Evolutionary conservation across 257 asterid species (phyloP).

Genomic region (Fraxinus pennsylvanica): DNA sequence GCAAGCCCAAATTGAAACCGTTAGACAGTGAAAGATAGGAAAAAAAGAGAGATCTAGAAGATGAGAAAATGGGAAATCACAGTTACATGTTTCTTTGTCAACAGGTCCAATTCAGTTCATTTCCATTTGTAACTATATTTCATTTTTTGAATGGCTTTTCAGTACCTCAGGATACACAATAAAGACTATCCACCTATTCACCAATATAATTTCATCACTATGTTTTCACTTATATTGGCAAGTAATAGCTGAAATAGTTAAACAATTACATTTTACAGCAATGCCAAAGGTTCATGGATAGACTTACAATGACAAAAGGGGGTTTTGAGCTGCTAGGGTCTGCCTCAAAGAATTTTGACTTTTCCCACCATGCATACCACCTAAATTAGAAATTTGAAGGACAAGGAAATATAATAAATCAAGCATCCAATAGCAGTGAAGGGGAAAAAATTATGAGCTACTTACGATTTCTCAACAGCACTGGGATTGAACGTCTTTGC

Average conservation of each 20-base stretch:
- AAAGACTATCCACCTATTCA: not conserved
- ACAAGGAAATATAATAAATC: not conserved
- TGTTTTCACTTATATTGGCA: not conserved
- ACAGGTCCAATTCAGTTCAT: not conserved
- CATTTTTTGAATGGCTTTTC: not conserved
- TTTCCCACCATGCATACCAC: conserved; percentile 99
- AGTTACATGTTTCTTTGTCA: not conserved
- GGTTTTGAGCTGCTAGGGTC: conserved; percentile 81
- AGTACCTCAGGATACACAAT: not conserved
- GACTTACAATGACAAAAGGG: conserved; percentile 83
- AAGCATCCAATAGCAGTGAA: not conserved
- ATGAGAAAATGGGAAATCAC: no score
- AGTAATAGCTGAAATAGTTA: not conserved
- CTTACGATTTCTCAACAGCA: conserved; percentile 86
- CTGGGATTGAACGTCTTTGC: conserved; percentile 78
- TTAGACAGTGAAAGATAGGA: no score
- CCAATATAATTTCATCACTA: not conserved
- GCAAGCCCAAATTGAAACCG: no score
- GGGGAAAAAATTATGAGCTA: conserved; percentile 1
- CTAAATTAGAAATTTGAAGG: conserved; percentile 36
- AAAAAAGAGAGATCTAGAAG: no score
- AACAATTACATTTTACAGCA: not conserved
- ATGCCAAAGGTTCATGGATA: not conserved
- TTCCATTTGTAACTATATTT: not conserved
- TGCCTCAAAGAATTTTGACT: conserved; percentile 78